Evolutionary conservation across 1,139 yeast genomes (phyloP), one percentile per base, ranked within the genome.

Genomic region (Magnusiomyces paraingens): DNA sequence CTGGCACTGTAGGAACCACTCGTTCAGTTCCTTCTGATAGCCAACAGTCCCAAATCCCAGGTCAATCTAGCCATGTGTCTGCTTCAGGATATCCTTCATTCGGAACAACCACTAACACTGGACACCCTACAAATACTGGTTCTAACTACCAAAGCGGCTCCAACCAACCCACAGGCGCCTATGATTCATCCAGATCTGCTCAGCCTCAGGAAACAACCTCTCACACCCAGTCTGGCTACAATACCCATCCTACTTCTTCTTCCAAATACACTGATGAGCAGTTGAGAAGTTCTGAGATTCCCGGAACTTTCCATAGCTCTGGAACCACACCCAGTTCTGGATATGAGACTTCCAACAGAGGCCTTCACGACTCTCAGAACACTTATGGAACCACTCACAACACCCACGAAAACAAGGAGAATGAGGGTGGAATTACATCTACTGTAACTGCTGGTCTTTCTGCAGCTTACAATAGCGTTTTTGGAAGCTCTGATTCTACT

Each of bases 391-490:
- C 40, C 12, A 36, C 5, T n/a, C n/a, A n/a, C 40, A n/a, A 11
- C 17, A 4, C 40, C 3, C 4, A 36, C 17, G 40, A 36, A 8
- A 14, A 12, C 12, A 4, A 36, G 40, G 17, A 36, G 4, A 12
- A 36, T 36, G 40, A 36, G n/a, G 40, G 40, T 5, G 40, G 11
- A 40, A 26, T 26, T 26, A 8, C 32, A 5, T 26, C 32, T 26
- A 26, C 8, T 26, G 32, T 26, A 26, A 26, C 32, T 26, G 32
- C 32, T 26, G 32, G 32, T 26, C 4, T 26, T 26, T 26, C 35
- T 49, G 55, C 53, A 18, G 55, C 50, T n/a, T 45, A 45, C 36
- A 26, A 52, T 20, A 20, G 22, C n/a, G 39, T 50, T 14, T 38
- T 40, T 45, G 52, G 53, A 20, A n/a, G 45, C n/a, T 17, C 29